These are phyloP conservation scores for Immersiporthe knoxdaviesiana DNA, from an alignment of 2,329 filamentous ascomycete species.

Conservation along the genomic window DNA sequence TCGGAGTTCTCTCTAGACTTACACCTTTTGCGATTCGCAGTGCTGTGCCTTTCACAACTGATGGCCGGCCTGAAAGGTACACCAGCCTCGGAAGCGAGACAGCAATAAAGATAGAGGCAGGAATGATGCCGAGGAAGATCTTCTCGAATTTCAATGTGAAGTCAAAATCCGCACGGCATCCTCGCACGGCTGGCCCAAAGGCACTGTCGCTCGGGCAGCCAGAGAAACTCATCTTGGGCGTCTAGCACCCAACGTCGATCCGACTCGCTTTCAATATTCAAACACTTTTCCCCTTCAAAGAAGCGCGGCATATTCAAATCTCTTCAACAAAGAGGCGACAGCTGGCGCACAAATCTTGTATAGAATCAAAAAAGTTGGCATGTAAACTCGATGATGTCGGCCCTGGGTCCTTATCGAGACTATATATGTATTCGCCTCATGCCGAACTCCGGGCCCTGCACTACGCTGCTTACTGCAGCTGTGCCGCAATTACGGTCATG, in stretches of 20 bases:
- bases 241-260: background rate
- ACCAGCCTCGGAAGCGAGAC: conserved; percentile 39
- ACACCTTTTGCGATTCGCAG: conserved; percentile 34
- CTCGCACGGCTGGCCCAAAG: conserved; percentile 14
- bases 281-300: background rate
- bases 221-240: conserved; percentile 10
- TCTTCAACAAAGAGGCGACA: background rate
- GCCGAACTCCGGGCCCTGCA: background rate
- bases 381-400: background rate
- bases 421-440: background rate
- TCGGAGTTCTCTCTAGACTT: conserved; percentile 22
- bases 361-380: background rate
- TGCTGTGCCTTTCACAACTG: conserved; percentile 38
- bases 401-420: background rate
- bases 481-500: background rate
- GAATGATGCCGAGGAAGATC: conserved; percentile 49
- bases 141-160: conserved; percentile 55
- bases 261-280: background rate
- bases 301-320: background rate
- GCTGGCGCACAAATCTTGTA: background rate
- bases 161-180: conserved; percentile 49
- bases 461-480: background rate
- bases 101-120: conserved; percentile 44
- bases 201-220: conserved; percentile 12
- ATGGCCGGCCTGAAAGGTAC: conserved; percentile 37